Evolutionary conservation across 192 early-diverging fungal genomes (phyloP).

Genomic region (Entomortierella parvispora): DNA sequence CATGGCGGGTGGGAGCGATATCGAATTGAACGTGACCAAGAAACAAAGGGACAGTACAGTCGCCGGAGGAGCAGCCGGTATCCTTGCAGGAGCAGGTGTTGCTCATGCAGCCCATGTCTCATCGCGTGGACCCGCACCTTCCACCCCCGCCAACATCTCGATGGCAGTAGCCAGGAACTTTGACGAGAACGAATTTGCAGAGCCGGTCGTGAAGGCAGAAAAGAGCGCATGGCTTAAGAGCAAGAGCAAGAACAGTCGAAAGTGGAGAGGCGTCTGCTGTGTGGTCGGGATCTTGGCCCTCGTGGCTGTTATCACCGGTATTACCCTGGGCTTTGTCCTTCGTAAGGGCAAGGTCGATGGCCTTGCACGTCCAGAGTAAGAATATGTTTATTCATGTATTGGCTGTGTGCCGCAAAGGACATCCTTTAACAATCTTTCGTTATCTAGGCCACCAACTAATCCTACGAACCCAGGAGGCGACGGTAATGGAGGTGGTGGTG

Average conservation of each 20-base stretch:
- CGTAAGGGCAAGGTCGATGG: constrained; percentile 21
- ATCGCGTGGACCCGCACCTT: no score
- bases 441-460: no score
- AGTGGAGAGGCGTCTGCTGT: constrained; percentile 12
- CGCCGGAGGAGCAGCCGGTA: no score
- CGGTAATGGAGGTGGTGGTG: no score
- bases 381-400: not conserved
- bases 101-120: not conserved
- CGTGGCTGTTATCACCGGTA: constrained; percentile 3
- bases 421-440: not conserved
- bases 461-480: constrained; percentile 1
- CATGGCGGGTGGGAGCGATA: constrained; percentile 2
- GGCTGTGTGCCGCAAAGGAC: not conserved
- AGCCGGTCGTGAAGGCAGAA: not conserved
- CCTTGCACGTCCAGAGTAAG: constrained; percentile 17
- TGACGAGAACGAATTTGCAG: not conserved
- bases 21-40: constrained; percentile 4
- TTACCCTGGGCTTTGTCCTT: constrained; percentile 3
- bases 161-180: not conserved
- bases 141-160: no score
- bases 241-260: constrained; percentile 8
- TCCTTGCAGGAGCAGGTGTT: not conserved
- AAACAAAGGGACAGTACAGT: not conserved
- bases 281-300: constrained; percentile 9
- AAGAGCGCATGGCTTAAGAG: constrained; percentile 20